Evolutionary conservation across 2,329 filamentous ascomycete species (phyloP), one percentile per base, ranked within the genome.

Genomic region (Stylonectria norvegica): DNA sequence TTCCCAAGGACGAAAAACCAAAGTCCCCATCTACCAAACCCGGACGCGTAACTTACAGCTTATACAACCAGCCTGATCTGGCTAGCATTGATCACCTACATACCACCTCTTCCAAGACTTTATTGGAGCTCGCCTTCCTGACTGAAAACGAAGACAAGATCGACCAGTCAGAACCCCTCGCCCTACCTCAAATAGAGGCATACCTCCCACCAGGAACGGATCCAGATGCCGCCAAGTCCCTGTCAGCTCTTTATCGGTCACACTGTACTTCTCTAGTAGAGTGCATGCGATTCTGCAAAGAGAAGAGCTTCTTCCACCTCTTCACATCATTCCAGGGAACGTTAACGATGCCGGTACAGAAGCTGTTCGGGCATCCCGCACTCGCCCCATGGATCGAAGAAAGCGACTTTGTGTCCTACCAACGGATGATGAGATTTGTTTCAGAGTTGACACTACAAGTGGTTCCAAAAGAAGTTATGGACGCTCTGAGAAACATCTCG

Each of bases 251-350:
- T 17, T 98, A 98, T 61, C 82, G 89, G 35, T 93, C 91, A 3
- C 91, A 97, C 61, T 95, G 90, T 62, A 96, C 93, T 11, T 96
- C 90, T 1, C 76, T 98, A 5, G 86, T 98, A 20, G 93, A 98
- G 65, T 91, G 89, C 55, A 89, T 98, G 47, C 86, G 93, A 20
- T 97, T 88, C 63, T 96, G 91, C 73, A 94, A 93, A 60, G 89
- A 96, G 64, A 95, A 95, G 68, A 91, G 89, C 5, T 95, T 98
- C 63, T 95, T 95, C 62, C 88, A 94, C 51, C 78, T 96, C 12
- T 95, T 94, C 62, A 90, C 86, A 5, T 93, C 91, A 1, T 97
- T 98, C 63, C 89, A 95, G 58, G 93, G 93, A 40, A 97, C 90
- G 2, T 78, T 98, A 56, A 98, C 93, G 1, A 94, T 96, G 65